These are phyloP conservation scores for Backusella macrospora DNA, from an alignment of 192 early-diverging fungal genomes.

Conservation along the genomic window DNA sequence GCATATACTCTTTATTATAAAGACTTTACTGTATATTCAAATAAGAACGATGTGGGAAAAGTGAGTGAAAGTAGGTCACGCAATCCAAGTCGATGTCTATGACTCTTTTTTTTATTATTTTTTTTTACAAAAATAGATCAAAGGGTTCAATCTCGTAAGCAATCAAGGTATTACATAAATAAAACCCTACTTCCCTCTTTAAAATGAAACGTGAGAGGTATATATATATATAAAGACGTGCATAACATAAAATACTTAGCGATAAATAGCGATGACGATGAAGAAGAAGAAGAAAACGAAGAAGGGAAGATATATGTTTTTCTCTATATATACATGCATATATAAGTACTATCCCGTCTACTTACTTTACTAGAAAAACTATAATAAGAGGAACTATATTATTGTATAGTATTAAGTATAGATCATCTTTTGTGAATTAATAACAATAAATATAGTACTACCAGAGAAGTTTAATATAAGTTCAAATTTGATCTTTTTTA, in stretches of 20 bases:
- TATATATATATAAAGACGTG: not conserved
- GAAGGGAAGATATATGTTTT: too few species aligned
- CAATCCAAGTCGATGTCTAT: not conserved
- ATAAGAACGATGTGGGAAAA: not conserved
- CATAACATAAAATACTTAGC: not conserved
- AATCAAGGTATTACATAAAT: not conserved
- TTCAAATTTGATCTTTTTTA: not conserved
- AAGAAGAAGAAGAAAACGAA: too few species aligned
- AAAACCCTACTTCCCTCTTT: not conserved
- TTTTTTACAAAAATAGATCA: not conserved
- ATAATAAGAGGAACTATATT: too few species aligned
- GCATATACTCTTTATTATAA: too few species aligned
- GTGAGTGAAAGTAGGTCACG: not conserved
- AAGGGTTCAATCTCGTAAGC: conserved; percentile 1
- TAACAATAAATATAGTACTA: not conserved
- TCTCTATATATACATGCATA: too few species aligned
- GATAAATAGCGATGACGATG: too few species aligned
- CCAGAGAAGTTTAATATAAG: not conserved
- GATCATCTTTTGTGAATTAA: too few species aligned
- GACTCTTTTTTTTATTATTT: not conserved
- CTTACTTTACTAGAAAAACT: too few species aligned
- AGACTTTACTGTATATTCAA: not conserved
- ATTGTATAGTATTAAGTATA: too few species aligned
- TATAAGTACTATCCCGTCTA: too few species aligned
- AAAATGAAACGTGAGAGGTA: not conserved